Base-by-base conservation (phyloP, 768 basidiomycete species). In the Lactarius vividus region DNA sequence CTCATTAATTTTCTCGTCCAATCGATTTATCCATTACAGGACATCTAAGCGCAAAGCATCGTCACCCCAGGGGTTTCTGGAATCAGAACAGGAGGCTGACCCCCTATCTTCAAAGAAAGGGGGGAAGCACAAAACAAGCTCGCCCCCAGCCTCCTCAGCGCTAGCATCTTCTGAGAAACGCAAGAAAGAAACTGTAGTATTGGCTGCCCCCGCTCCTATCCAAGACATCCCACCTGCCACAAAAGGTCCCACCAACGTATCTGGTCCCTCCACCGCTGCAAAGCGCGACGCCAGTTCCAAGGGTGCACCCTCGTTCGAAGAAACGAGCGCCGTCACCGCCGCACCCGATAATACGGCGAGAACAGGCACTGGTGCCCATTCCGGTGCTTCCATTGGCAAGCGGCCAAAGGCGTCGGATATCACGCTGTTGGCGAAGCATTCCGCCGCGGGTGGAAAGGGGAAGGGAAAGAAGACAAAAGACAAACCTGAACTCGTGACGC, bases 401-500 rank as follows among this genome's bases (percentile, higher is more conserved):
- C 58, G n/a, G 13, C 57, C 57, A 31, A 62, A 56, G 40, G 11
- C 39, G 20, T 37, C 44, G 29, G 39, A 56, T 37, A 39, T 16
- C 15, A 61, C 39, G 9, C 29, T 40, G 4, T 53, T 28, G 28
- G 62, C 63, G 15, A 46, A 49, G 57, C 57, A 65, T 59, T 52
- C 58, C 6, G 28, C 59, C 15, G 33, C 29, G 16, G 23, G 11
- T 6, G 58, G 16, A 29, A 42, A 31, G 28, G 39, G 58, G 18
- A 62, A 55, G 37, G 59, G 39, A 1, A 69, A 59, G 57, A 46
- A 23, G 26, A 52, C 29, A 11, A 68, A 68, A 61, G 54, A 15
- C 15, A 70, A 66, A 29, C 55, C 54, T 13, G 54, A 61, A 59
- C 64, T 58, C 18, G 58, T 70, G 28, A 69, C 69, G 20, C 68